Percentiles rank a stretch among this genome's conserved stretches.
These are phyloP conservation scores for Scenedesmus sp. DNA, from an alignment of 163 green algal genomes.

Conservation along the genomic window DNA sequence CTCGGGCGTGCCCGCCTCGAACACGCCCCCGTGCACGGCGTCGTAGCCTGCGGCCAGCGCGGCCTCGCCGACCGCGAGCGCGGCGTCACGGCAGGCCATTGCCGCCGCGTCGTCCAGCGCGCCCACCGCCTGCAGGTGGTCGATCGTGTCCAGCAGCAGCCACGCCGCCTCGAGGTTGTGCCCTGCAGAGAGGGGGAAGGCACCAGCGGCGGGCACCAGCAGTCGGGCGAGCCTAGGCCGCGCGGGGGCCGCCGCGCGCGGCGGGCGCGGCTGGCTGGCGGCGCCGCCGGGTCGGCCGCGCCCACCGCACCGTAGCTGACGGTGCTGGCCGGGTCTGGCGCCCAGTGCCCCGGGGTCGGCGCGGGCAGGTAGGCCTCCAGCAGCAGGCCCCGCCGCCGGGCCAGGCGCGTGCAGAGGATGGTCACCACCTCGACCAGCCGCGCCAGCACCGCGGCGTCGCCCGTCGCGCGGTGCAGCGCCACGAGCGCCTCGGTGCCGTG, in stretches of 20 bases:
- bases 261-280: too few relatives aligned
- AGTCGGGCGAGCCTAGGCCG: too few relatives aligned
- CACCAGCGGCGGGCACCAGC: not conserved
- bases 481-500: conserved; percentile 19
- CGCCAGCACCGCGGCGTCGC: conserved; percentile 1
- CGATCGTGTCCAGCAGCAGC: conserved; percentile 14
- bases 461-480: not conserved
- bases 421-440: conserved; percentile 1
- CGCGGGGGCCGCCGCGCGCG: too few relatives aligned
- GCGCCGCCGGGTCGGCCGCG: too few relatives aligned
- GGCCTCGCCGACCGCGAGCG: conserved; percentile 5
- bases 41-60: conserved; percentile 1
- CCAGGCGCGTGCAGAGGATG: conserved; percentile 15
- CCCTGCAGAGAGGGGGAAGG: not conserved
- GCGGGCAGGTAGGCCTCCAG: conserved; percentile 6
- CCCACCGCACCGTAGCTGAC: conserved; percentile 17
- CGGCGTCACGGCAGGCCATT: not conserved
- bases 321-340: not conserved
- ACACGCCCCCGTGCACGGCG: conserved; percentile 9
- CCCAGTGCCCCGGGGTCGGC: not conserved
- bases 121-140: conserved; percentile 10
- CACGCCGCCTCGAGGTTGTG: conserved; percentile 31
- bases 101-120: not conserved
- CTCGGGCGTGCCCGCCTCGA: not conserved
- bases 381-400: not conserved